Base-by-base conservation (phyloP, 495 filamentous ascomycete species). In the Emericellopsis terricola region DNA sequence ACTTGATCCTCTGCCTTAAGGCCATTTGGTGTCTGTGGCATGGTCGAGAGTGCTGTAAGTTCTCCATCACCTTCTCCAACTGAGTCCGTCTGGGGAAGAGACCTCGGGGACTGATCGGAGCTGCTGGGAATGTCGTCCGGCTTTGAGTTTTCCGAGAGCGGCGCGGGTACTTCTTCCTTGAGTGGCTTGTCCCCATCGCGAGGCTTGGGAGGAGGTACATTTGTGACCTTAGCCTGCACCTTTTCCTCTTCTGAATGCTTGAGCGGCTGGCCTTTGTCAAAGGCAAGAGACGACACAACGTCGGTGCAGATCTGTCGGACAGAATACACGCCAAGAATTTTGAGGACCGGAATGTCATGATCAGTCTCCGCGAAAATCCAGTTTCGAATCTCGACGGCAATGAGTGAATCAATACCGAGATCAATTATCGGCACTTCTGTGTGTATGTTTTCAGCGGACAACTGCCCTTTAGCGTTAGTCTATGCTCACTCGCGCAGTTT, bases 281-380 rank as follows among this genome's bases (percentile, higher is more conserved):
- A n/a, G n/a, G n/a, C n/a, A n/a, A n/a, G n/a, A n/a, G n/a, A n/a
- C n/a, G n/a, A n/a, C n/a, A n/a, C n/a, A n/a, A n/a, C n/a, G n/a
- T n/a, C n/a, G n/a, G n/a, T n/a, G 14, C 23, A 30, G 4, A 62
- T 31, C 13, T 47, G 37, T 10, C 28, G 8, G 34, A 65, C 53
- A 21, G 56, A 55, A 15, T 43, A 42, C 7, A 52, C 58, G 5
- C 55, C 44, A 2, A 72, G 33, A 24, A 70, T 57, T 49, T 72
- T 65, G 33, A 68, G 55, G 3, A 70, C 64, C 2, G 62, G 58
- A 1, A 71, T 38, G 26, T 69, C 59, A 7, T 45, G 47, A 2
- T 51, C 53, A 0, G 64, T 29, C 16, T 52, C 47, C 44, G 59
- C 59, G 31, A 50, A 48, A 18, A 59, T 49, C 64, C 64, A 69